Evolutionary conservation across 148 eudicot species (phyloP).

Genomic region (Chenopodium formosanum): DNA sequence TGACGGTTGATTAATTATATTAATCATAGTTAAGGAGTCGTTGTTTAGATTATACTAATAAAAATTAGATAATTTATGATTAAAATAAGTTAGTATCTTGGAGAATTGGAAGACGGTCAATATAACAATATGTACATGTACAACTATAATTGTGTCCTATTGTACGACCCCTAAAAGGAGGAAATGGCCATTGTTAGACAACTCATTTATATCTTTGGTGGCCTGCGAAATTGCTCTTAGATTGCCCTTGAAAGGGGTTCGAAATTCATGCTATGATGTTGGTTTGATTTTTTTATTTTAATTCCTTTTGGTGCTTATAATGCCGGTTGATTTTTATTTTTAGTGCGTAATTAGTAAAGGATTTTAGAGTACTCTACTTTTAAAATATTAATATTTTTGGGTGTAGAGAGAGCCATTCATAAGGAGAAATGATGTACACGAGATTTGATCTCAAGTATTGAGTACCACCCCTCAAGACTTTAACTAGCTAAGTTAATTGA

Average conservation of each 20-base stretch:
- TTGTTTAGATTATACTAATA: background rate
- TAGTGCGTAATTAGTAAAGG: no score
- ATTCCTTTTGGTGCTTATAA: no score
- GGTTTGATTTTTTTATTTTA: background rate
- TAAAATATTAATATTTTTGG: no score
- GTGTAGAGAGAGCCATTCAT: no score
- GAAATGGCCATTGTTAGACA: conserved; percentile 22
- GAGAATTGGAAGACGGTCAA: background rate
- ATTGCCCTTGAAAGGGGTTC: conserved; percentile 12
- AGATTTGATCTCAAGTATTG: no score
- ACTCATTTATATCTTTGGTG: conserved; percentile 22
- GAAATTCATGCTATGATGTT: background rate
- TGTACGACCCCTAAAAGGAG: conserved; percentile 30
- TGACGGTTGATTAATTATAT: conserved; percentile 23
- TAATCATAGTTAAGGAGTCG: conserved; percentile 8
- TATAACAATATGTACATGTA: conserved; percentile 2
- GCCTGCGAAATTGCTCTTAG: conserved; percentile 19
- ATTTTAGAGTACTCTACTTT: no score
- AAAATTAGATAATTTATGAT: background rate
- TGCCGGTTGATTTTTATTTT: no score
- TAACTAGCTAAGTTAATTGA: no score
- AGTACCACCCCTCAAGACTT: no score
- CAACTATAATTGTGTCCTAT: conserved; percentile 17
- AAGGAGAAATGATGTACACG: no score
- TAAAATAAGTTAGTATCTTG: background rate